Percentiles rank a stretch among this genome's conserved stretches.
Evolutionary conservation across 805 yeast species (phyloP).

Genomic region (Starmerella vaccinii): DNA sequence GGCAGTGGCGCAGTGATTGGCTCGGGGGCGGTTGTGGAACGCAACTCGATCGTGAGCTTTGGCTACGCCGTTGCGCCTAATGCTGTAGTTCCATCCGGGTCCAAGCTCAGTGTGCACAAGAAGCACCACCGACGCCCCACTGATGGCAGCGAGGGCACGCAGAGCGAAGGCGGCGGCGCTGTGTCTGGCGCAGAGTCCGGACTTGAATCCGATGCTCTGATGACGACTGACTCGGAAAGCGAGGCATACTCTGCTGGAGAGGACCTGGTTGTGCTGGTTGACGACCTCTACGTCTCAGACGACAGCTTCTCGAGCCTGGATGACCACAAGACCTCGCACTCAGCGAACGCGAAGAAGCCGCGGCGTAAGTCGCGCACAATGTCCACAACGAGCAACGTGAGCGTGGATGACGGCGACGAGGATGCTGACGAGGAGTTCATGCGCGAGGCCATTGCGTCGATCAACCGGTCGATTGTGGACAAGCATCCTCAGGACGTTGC

Average conservation of each 20-base stretch:
- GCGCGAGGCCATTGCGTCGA: conserved; percentile 86
- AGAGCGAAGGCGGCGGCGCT: conserved; percentile 23
- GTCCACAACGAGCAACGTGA: conserved; percentile 28
- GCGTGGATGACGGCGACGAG: conserved; percentile 41
- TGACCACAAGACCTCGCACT: not conserved
- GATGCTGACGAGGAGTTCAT: conserved; percentile 58
- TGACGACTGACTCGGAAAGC: conserved; percentile 3
- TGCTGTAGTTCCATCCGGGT: conserved; percentile 30
- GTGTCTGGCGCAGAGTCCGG: conserved; percentile 26
- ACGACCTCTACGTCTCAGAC: conserved; percentile 29
- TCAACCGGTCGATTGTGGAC: conserved; percentile 81
- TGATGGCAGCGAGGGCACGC: not conserved
- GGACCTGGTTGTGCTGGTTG: conserved; percentile 24
- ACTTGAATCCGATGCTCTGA: conserved; percentile 15
- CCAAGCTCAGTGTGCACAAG: conserved; percentile 9
- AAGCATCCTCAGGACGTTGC: conserved; percentile 93
- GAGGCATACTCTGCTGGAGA: conserved; percentile 17
- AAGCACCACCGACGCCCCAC: conserved; percentile 6
- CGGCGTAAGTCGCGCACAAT: conserved; percentile 21
- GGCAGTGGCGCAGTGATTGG: conserved; percentile 56
- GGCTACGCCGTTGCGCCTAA: conserved; percentile 54
- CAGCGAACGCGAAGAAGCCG: conserved; percentile 12
- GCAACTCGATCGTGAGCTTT: conserved; percentile 75
- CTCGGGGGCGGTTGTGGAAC: conserved; percentile 40
- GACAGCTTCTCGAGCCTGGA: conserved; percentile 26